phyloP scores from a whole-genome alignment of 768 basidiomycete genomes.

The Pholiota conissans region DNA sequence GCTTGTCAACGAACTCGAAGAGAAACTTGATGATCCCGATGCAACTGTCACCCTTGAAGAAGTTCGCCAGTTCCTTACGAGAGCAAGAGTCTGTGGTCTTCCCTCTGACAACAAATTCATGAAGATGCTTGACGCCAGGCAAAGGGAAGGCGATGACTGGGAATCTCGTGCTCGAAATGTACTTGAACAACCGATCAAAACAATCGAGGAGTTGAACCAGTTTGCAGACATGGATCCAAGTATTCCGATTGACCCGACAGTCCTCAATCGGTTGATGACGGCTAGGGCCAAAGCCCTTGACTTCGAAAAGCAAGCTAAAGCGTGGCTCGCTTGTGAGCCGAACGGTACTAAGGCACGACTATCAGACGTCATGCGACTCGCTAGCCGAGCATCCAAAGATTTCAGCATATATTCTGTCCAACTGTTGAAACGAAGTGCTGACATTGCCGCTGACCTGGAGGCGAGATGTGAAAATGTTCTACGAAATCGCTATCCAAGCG shows the following conservation, averaged over 20 bases:
- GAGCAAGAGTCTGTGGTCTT: constrained; percentile 70
- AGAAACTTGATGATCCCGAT: constrained; percentile 66
- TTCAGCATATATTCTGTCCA: constrained; percentile 67
- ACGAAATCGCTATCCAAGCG: constrained; percentile 56
- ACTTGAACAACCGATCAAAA: constrained; percentile 69
- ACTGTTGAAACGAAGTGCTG: constrained; percentile 67
- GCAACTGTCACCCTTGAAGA: constrained; percentile 67
- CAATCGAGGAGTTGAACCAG: constrained; percentile 74
- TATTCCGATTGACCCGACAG: constrained; percentile 68
- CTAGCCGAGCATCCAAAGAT: constrained; percentile 73
- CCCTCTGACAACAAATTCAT: constrained; percentile 65
- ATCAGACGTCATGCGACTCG: constrained; percentile 67
- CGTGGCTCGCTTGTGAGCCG: constrained; percentile 63
- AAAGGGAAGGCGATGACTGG: constrained; percentile 75
- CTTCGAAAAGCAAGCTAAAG: constrained; percentile 75
- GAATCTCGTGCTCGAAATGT: constrained; percentile 66
- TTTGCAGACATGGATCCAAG: constrained; percentile 64
- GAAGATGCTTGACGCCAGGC: constrained; percentile 60
- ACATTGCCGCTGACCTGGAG: constrained; percentile 80
- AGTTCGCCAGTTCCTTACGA: constrained; percentile 67
- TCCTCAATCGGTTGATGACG: constrained; percentile 65
- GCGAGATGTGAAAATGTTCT: constrained; percentile 72
- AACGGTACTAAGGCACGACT: constrained; percentile 60
- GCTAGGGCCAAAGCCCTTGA: constrained; percentile 72
- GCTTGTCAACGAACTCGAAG: constrained; percentile 73